A percentile compares a stretch with the other conserved stretches of the same genome.
These are phyloP conservation scores for Cercospora sesami DNA, from an alignment of 2,329 filamentous ascomycete species.

Conservation along the genomic window DNA sequence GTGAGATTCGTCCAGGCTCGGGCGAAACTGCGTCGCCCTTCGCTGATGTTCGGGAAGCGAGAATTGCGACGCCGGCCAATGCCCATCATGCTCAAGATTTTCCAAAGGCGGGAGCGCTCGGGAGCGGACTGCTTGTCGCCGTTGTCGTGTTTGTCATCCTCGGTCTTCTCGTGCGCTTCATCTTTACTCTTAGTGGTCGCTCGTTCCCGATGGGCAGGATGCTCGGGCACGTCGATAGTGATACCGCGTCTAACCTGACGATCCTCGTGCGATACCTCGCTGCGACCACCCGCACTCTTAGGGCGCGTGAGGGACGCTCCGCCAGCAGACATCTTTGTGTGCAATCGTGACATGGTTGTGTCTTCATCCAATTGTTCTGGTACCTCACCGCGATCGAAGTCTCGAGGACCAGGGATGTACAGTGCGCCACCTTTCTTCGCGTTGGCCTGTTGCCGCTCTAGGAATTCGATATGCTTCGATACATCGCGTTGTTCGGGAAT, in stretches of 20 bases:
- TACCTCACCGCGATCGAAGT: conserved; percentile 78
- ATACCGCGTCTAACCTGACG: conserved; percentile 56
- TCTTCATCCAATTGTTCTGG: conserved; percentile 61
- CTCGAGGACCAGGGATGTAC: conserved; percentile 86
- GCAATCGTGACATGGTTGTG: conserved; percentile 38
- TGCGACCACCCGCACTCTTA: conserved; percentile 26
- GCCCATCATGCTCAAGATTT: conserved; percentile 6
- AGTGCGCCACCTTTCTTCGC: conserved; percentile 66
- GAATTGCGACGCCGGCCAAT: conserved; percentile 16
- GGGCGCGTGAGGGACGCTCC: conserved; percentile 22
- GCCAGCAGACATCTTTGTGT: conserved; percentile 31
- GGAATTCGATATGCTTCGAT: conserved; percentile 78
- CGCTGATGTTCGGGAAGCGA: conserved; percentile 16
- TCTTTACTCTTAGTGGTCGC: conserved; percentile 19
- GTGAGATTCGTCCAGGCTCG: conserved; percentile 62
- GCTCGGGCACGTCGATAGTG: conserved; percentile 65
- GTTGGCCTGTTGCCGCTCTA: conserved; percentile 75
- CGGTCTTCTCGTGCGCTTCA: conserved; percentile 1
- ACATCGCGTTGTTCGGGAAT: conserved; percentile 53
- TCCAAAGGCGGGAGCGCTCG: conserved; percentile 5
- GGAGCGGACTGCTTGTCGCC: conserved; percentile 16
- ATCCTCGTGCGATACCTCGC: conserved; percentile 18
- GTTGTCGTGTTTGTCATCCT: conserved; percentile 16
- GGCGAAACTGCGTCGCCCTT: conserved; percentile 35
- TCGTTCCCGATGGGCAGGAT: conserved; percentile 38